Conservation (phyloP, 2,329 filamentous ascomycete species). For the Hypoxylon sp. region DNA sequence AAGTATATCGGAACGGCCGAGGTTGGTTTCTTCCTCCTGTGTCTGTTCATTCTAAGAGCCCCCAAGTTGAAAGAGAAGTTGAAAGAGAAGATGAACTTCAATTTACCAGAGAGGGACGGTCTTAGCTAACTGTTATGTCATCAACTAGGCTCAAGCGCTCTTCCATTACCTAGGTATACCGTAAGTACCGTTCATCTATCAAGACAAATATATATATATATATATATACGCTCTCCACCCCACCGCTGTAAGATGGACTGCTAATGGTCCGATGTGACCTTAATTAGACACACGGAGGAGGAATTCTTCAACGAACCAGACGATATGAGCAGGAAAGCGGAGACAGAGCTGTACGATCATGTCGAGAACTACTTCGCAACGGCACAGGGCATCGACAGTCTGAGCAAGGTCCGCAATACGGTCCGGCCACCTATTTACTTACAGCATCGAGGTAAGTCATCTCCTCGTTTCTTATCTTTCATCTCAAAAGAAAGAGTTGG, state of each 20-base stretch:
- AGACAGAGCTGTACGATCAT: constrained; percentile 72
- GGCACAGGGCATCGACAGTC: constrained; percentile 61
- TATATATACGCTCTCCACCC: not conserved
- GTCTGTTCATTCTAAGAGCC: not conserved
- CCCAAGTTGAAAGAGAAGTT: too few relatives aligned
- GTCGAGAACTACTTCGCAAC: constrained; percentile 82
- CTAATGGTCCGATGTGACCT: not conserved
- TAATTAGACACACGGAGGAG: constrained; percentile 72
- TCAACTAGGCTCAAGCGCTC: constrained; percentile 18
- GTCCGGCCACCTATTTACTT: constrained; percentile 87
- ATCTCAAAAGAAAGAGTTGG: not conserved
- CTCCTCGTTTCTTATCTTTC: not conserved
- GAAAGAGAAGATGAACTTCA: not conserved
- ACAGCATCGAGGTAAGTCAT: constrained; percentile 77
- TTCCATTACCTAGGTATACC: constrained; percentile 5
- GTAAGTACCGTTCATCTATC: constrained; percentile 2
- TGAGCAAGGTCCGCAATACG: constrained; percentile 78
- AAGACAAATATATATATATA: not conserved
- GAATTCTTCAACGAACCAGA: constrained; percentile 65
- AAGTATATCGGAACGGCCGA: constrained; percentile 97
- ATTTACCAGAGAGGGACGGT: not conserved
- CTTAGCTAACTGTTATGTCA: constrained; percentile 13
- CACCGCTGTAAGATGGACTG: not conserved
- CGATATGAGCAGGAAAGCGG: constrained; percentile 59
- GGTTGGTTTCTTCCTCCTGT: too few relatives aligned